A percentile compares a stretch with the other conserved stretches of the same genome.
These are phyloP conservation scores for Quercus suber DNA, from an alignment of 306 rosid species.

Conservation along the genomic window DNA sequence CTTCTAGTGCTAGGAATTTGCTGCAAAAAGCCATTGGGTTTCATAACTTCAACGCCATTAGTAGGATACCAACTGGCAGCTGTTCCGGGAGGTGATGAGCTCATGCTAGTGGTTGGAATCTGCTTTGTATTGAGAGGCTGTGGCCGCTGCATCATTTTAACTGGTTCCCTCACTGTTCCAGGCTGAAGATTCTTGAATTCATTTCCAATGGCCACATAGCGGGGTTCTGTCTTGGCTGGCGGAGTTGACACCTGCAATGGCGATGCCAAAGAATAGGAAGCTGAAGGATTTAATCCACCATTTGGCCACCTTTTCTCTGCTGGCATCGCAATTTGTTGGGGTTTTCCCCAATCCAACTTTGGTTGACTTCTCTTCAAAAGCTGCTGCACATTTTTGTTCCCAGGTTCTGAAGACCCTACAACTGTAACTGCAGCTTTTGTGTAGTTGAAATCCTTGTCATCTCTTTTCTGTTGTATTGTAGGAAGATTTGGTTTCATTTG, in stretches of 20 bases:
- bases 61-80: slow-evolving; percentile 68
- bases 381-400: slow-evolving; percentile 60
- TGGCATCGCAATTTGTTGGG: slow-evolving; percentile 46
- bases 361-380: slow-evolving; percentile 65
- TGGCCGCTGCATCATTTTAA: slow-evolving; percentile 77
- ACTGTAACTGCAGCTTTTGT: slow-evolving; percentile 50
- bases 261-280: slow-evolving; percentile 62
- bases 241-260: slow-evolving; percentile 57
- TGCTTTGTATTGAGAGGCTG: slow-evolving; percentile 66
- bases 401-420: slow-evolving; percentile 59
- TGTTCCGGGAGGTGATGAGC: slow-evolving; percentile 73
- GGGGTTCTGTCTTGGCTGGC: slow-evolving; percentile 62
- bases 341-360: slow-evolving; percentile 77
- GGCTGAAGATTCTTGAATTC: slow-evolving; percentile 66
- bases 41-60: slow-evolving; percentile 47
- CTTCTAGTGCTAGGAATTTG: slow-evolving; percentile 57
- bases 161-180: slow-evolving; percentile 69
- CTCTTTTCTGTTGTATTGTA: slow-evolving; percentile 58
- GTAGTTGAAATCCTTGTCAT: slow-evolving; percentile 80
- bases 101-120: slow-evolving; percentile 56
- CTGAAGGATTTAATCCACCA: slow-evolving; percentile 59
- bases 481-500: slow-evolving; percentile 51
- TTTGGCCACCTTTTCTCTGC: slow-evolving; percentile 72
- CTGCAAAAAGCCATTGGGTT: slow-evolving; percentile 59
- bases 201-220: slow-evolving; percentile 51